These are phyloP conservation scores for Leptodontidium sp. DNA, from an alignment of 2,329 filamentous ascomycete species.

Conservation along the genomic window DNA sequence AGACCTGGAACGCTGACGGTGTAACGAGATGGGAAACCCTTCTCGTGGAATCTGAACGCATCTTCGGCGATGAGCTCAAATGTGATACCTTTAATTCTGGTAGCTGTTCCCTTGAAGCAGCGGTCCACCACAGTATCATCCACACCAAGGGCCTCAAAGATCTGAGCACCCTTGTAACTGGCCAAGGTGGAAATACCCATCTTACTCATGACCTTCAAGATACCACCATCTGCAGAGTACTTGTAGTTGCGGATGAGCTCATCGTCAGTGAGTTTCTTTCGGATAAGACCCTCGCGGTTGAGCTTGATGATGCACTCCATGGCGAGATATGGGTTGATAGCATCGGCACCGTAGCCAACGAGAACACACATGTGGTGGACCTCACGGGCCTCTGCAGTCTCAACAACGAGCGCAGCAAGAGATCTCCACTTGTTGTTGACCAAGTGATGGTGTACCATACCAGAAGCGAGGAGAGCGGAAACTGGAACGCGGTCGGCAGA, in stretches of 20 bases:
- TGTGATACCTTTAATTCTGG: constrained; percentile 91
- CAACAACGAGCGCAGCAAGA: constrained; percentile 83
- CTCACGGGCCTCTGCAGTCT: constrained; percentile 95
- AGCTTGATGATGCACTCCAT: constrained; percentile 98
- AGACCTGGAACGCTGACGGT: constrained; percentile 82
- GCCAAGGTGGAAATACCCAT: constrained; percentile 98
- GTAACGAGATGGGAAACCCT: constrained; percentile 83
- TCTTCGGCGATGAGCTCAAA: constrained; percentile 95
- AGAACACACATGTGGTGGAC: constrained; percentile 99
- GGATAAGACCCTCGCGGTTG: constrained; percentile 90
- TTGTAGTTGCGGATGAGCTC: constrained; percentile 94
- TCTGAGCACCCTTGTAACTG: constrained; percentile 97
- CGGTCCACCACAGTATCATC: constrained; percentile 92
- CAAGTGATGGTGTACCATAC: constrained; percentile 94
- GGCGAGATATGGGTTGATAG: constrained; percentile 91
- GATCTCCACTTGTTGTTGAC: constrained; percentile 97
- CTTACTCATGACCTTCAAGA: constrained; percentile 98
- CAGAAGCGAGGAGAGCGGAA: constrained; percentile 86
- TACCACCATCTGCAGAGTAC: constrained; percentile 94
- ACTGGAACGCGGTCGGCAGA: constrained; percentile 84
- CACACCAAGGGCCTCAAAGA: constrained; percentile 94
- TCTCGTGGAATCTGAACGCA: constrained; percentile 93
- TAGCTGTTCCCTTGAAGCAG: constrained; percentile 94
- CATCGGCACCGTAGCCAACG: constrained; percentile 93
- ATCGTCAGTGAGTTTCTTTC: constrained; percentile 85